Evolutionary conservation across 1,284 basidiomycete genomes (phyloP), one percentile per base, ranked within the genome.

Genomic region (Tilletia caries): DNA sequence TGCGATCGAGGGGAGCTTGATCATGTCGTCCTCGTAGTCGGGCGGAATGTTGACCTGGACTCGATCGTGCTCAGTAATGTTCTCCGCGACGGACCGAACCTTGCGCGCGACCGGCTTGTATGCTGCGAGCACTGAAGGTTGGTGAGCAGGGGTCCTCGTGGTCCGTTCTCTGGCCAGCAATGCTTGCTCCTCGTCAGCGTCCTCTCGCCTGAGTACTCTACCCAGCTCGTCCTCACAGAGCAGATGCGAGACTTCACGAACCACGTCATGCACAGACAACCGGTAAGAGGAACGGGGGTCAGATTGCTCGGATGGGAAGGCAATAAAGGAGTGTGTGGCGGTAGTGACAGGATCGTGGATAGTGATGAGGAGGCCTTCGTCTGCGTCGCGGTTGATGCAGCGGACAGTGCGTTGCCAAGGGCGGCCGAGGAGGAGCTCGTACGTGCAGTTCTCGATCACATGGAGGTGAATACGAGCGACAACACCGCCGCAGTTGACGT

Each of bases 81-180:
- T 50, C 20, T 4, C 20, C 5, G 48, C 48, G 18, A 50, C 48
- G 4, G 48, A 18, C 4, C 48, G 48, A 6, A 50, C 48, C 48
- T 50, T 50, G 20, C 48, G 48, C 25, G 48, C 48, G 48, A 50
- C 48, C 25, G 48, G 48, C 48, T 50, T 50, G 48, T 50, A 50
- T n/a, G 48, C 20, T 6, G 20, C 48, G 48, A 5, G 20, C 20
- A 50, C 48, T 50, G 20, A 6, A 6, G 18, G 4, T 27, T 20
- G 10, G 12, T 44, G 12, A 10, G 43, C 10, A 10, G 10, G 8
- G 6, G 37, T 5, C 37, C 13, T 13, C 37, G 6, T 41, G 5
- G 37, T 13, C 37, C 37, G 13, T 41, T 41, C 37, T 13, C 37
- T 5, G 37, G 13, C 6, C 6, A 41, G 13, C 5, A 41, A 5